phyloP scores from a whole-genome alignment of 164 flowering plant genomes.

The Sedum album region DNA sequence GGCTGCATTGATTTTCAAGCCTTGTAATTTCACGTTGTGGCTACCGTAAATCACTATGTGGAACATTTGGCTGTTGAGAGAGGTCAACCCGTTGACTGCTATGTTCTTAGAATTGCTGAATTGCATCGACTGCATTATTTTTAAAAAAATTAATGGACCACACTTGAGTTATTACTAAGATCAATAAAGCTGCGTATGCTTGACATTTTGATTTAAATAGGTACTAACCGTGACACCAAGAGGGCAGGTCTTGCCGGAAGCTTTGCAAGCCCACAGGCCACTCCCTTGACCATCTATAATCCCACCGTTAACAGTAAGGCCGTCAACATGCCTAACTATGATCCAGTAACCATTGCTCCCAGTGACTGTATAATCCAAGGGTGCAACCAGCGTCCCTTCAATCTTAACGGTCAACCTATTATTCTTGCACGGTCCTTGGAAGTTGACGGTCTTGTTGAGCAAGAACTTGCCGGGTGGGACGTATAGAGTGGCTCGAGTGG shows the following conservation, averaged over 20 bases:
- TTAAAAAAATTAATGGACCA: too few relatives aligned
- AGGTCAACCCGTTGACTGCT: too few relatives aligned
- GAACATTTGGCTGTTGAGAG: too few relatives aligned
- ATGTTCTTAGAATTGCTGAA: too few relatives aligned
- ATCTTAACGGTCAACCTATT: conserved; percentile 22
- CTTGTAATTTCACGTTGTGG: conserved; percentile 30
- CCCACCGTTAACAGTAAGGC: conserved; percentile 30
- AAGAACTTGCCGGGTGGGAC: conserved; percentile 41
- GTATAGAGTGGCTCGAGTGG: conserved; percentile 10
- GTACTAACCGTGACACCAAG: conserved; percentile 33
- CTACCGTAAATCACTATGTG: too few relatives aligned
- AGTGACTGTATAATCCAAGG: conserved; percentile 27
- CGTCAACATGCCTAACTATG: conserved; percentile 21
- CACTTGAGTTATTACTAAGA: too few relatives aligned
- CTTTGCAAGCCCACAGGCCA: conserved; percentile 39
- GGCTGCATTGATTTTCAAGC: conserved; percentile 36
- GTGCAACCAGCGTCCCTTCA: conserved; percentile 49
- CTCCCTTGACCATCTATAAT: conserved; percentile 36
- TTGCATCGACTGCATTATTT: conserved; percentile 25
- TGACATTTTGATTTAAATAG: neutral
- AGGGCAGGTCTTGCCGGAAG: conserved; percentile 33
- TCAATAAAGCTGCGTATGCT: neutral
- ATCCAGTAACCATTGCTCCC: conserved; percentile 31
- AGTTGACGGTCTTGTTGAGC: conserved; percentile 16
- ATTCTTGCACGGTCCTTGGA: conserved; percentile 35